Percentiles rank a stretch among this genome's conserved stretches.
phyloP scores from a whole-genome alignment of 306 rosid species.

The Vicia sativa region DNA sequence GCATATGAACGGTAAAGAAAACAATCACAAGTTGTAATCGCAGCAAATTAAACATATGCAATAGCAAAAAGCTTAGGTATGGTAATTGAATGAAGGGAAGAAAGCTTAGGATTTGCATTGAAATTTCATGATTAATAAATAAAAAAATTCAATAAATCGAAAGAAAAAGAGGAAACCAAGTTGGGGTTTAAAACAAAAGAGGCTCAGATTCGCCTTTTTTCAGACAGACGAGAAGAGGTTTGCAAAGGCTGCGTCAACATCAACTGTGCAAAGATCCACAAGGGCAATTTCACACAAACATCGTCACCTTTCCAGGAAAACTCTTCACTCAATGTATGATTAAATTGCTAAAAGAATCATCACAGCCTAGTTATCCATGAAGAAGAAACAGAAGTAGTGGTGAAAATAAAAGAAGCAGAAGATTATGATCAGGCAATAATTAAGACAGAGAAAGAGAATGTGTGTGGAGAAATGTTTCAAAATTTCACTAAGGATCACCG shows the following conservation, averaged over 20 bases:
- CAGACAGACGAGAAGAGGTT: conserved; percentile 6
- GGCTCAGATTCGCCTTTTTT: conserved; percentile 24
- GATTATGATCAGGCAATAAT: neutral
- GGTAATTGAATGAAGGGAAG: no score
- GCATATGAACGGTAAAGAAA: neutral
- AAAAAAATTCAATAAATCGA: neutral
- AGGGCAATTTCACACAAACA: conserved; percentile 26
- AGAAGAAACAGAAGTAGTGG: neutral
- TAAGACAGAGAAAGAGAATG: neutral
- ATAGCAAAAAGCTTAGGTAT: no score
- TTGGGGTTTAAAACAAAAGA: neutral
- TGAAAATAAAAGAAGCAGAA: neutral
- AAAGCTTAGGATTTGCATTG: neutral
- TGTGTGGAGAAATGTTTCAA: neutral
- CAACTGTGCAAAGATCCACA: conserved; percentile 19
- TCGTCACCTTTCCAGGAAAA: no score
- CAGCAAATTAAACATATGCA: no score
- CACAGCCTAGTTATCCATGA: conserved; percentile 32
- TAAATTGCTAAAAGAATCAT: conserved; percentile 30
- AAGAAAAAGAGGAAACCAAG: neutral
- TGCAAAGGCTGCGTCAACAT: conserved; percentile 29
- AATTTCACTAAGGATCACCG: neutral
- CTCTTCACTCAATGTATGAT: no score
- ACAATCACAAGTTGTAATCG: neutral
- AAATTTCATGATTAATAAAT: neutral